Percentiles rank a stretch among this genome's conserved stretches.
Conservation (phyloP, 345 rosid species). For the Eucalyptus marginata region DNA sequence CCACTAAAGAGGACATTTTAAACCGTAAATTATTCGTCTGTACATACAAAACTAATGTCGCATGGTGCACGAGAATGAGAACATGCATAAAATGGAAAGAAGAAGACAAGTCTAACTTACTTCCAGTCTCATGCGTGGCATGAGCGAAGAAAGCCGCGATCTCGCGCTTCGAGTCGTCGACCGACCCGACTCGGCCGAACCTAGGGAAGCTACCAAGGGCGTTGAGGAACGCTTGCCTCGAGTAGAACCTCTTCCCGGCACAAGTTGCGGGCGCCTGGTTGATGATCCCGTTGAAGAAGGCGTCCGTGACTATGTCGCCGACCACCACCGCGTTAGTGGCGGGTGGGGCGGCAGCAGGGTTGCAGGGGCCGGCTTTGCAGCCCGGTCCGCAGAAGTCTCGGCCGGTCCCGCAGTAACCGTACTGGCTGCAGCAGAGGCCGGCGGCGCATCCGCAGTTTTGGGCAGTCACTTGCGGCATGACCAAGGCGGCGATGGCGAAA, state of each 20-base stretch:
- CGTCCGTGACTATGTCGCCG: slow-evolving; percentile 18
- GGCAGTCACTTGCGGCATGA: not conserved
- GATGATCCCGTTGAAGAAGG: slow-evolving; percentile 46
- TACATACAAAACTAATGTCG: not conserved
- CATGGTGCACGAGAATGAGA: not conserved
- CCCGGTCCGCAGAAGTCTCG: slow-evolving; percentile 33
- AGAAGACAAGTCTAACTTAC: slow-evolving; percentile 17
- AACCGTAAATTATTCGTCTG: not conserved
- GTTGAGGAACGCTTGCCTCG: slow-evolving; percentile 36
- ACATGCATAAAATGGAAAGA: not conserved
- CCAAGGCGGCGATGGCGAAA: not conserved
- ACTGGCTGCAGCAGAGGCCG: slow-evolving; percentile 29
- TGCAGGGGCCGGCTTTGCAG: slow-evolving; percentile 49
- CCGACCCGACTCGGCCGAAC: slow-evolving; percentile 47
- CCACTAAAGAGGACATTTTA: not conserved
- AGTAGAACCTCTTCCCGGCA: slow-evolving; percentile 49
- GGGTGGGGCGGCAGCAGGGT: slow-evolving; percentile 15
- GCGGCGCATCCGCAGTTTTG: slow-evolving; percentile 33
- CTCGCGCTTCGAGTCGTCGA: slow-evolving; percentile 48
- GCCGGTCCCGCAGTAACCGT: slow-evolving; percentile 26
- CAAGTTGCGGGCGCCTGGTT: slow-evolving; percentile 33
- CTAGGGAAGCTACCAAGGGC: slow-evolving; percentile 33
- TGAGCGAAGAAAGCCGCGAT: slow-evolving; percentile 82
- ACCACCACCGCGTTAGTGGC: slow-evolving; percentile 17
- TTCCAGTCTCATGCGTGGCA: slow-evolving; percentile 75